Percentiles rank a stretch among this genome's conserved stretches.
Conservation (phyloP, 2,329 filamentous ascomycete genomes). For the Zelopaecilomyces penicillatus region DNA sequence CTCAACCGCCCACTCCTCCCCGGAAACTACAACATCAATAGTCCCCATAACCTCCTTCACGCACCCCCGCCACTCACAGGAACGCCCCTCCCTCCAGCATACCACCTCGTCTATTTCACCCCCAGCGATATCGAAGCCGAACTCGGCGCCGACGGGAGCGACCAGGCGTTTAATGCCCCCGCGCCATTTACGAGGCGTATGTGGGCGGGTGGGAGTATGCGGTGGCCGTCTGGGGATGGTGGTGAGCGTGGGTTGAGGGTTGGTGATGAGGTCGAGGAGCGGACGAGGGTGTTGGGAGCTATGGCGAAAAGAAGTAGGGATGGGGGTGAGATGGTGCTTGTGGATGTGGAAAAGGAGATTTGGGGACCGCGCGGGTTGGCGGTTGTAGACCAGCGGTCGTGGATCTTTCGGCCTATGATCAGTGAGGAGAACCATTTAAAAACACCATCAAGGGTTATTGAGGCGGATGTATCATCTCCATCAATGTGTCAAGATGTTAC, state of each 20-base stretch:
- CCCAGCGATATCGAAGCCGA: slow-evolving; percentile 44
- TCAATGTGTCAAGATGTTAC: slow-evolving; percentile 16
- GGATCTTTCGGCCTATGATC: slow-evolving; percentile 36
- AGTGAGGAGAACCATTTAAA: slow-evolving; percentile 5
- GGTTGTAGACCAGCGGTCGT: slow-evolving; percentile 46
- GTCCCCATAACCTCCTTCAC: slow-evolving; percentile 2
- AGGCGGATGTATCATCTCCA: slow-evolving; percentile 12
- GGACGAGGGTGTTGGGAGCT: slow-evolving; percentile 45
- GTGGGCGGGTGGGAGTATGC: slow-evolving; percentile 58
- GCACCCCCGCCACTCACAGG: slow-evolving; percentile 27
- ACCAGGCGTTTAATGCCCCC: slow-evolving; percentile 50
- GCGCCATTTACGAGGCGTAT: slow-evolving; percentile 54
- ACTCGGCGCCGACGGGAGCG: slow-evolving; percentile 52
- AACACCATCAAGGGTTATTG: neutral
- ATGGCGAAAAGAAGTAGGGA: slow-evolving; percentile 45
- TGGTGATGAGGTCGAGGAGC: slow-evolving; percentile 48
- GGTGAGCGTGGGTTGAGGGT: slow-evolving; percentile 31
- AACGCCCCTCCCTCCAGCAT: slow-evolving; percentile 47
- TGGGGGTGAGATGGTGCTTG: slow-evolving; percentile 55
- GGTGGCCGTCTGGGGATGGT: slow-evolving; percentile 35
- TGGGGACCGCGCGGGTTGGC: slow-evolving; percentile 41
- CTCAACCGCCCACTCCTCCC: slow-evolving; percentile 40
- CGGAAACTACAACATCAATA: slow-evolving; percentile 19
- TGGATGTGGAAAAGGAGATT: slow-evolving; percentile 55
- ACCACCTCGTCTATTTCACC: slow-evolving; percentile 58